These are phyloP conservation scores for Calonectria crousiana DNA, from an alignment of 2,329 filamentous ascomycete species.

Conservation along the genomic window DNA sequence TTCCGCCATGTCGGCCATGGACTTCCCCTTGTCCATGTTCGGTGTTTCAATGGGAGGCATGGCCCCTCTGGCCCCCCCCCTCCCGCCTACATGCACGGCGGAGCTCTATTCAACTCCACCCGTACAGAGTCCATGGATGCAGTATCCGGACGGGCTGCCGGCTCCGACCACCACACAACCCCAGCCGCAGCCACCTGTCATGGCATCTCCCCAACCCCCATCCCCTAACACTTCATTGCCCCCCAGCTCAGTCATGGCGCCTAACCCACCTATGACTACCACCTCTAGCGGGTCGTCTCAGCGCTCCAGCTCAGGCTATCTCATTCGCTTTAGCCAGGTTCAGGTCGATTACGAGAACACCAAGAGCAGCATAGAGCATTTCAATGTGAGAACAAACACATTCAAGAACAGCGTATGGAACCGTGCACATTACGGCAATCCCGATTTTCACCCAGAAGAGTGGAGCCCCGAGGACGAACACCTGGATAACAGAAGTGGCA, in stretches of 20 bases:
- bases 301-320: slow-evolving; percentile 40
- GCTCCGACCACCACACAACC: slow-evolving; percentile 37
- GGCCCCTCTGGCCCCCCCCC: slow-evolving; percentile 50
- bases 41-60: slow-evolving; percentile 37
- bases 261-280: slow-evolving; percentile 35
- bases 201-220: slow-evolving; percentile 46
- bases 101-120: slow-evolving; percentile 51
- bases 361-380: slow-evolving; percentile 58
- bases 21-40: slow-evolving; percentile 61
- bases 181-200: slow-evolving; percentile 46
- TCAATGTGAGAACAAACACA: slow-evolving; percentile 64
- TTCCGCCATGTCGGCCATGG: slow-evolving; percentile 46
- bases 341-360: slow-evolving; percentile 63
- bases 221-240: slow-evolving; percentile 50
- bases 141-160: slow-evolving; percentile 43
- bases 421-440: slow-evolving; percentile 75
- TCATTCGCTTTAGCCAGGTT: slow-evolving; percentile 63
- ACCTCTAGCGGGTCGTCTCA: slow-evolving; percentile 33
- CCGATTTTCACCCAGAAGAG: slow-evolving; percentile 61
- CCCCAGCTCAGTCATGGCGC: slow-evolving; percentile 30
- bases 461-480: slow-evolving; percentile 57
- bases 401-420: slow-evolving; percentile 78
- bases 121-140: slow-evolving; percentile 53
- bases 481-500: slow-evolving; percentile 43
- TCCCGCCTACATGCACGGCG: slow-evolving; percentile 43